These are phyloP conservation scores for Diaporthe nobilis DNA, from an alignment of 2,329 filamentous ascomycete genomes.

Conservation along the genomic window DNA sequence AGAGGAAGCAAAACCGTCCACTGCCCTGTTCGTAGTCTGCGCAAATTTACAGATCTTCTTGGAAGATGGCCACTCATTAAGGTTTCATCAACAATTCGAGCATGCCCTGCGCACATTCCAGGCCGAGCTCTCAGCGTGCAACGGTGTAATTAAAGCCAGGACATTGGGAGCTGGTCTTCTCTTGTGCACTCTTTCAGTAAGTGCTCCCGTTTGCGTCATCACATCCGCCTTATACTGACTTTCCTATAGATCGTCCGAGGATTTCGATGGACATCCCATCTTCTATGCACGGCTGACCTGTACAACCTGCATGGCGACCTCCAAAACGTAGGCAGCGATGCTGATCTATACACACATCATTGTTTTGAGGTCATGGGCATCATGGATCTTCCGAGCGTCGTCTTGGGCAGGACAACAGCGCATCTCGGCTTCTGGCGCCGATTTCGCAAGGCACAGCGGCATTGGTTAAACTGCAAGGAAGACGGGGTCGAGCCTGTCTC, in stretches of 20 bases:
- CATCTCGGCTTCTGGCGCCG: constrained; percentile 26
- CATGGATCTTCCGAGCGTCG: constrained; percentile 19
- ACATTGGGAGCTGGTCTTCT: constrained; percentile 14
- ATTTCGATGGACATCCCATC: constrained; percentile 13
- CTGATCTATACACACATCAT: constrained; percentile 17
- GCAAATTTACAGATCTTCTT: constrained; percentile 11
- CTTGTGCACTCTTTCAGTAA: constrained; percentile 4
- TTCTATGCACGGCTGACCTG: constrained; percentile 10
- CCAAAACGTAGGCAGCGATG: constrained; percentile 7
- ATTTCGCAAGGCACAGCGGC: constrained; percentile 15
- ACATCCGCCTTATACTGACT: not conserved
- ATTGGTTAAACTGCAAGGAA: constrained; percentile 7
- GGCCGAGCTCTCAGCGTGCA: not conserved
- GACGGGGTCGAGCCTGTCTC: constrained; percentile 49
- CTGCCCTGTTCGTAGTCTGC: constrained; percentile 18
- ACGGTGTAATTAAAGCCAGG: constrained; percentile 4
- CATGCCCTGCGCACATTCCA: constrained; percentile 6
- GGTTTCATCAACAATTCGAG: constrained; percentile 19
- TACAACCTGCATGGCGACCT: constrained; percentile 26
- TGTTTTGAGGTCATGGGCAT: constrained; percentile 24
- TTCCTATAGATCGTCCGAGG: not conserved
- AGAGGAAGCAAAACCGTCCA: constrained; percentile 12
- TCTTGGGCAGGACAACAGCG: not conserved
- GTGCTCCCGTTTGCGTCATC: not conserved
- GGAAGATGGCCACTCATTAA: constrained; percentile 14